These are phyloP conservation scores for Colletotrichum euphorbiae DNA, from an alignment of 2,329 filamentous ascomycete species.

Conservation along the genomic window DNA sequence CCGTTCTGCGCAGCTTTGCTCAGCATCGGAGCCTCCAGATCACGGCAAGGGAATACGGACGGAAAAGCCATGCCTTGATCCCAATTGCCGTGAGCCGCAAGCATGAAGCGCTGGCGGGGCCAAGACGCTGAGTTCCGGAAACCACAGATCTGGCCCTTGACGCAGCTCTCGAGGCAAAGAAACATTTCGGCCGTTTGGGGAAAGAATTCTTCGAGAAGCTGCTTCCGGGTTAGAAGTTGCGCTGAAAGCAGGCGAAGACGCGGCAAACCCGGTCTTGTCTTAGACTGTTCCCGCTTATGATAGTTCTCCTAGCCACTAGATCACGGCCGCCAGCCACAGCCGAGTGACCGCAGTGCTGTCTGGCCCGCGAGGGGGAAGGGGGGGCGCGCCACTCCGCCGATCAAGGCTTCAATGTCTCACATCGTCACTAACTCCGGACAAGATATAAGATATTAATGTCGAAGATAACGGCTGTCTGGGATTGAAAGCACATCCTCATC, in stretches of 20 bases:
- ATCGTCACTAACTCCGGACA: no score
- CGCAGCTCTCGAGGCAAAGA: neutral
- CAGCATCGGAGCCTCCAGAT: neutral
- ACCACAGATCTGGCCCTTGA: neutral
- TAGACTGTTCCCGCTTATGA: neutral
- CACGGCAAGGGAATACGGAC: neutral
- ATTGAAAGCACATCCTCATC: neutral
- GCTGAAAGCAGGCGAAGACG: neutral
- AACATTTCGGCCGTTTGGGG: neutral
- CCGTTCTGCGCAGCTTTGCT: neutral
- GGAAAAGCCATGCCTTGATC: neutral
- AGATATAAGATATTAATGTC: no score
- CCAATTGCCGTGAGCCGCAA: conserved; percentile 11
- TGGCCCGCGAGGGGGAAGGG: no score
- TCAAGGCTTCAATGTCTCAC: no score
- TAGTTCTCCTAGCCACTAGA: neutral
- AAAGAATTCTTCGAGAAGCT: neutral
- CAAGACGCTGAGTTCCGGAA: neutral
- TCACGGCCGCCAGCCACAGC: neutral
- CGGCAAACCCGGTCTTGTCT: neutral
- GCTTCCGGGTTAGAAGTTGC: neutral
- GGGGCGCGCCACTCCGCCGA: no score
- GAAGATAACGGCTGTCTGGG: neutral
- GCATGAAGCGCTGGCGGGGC: neutral
- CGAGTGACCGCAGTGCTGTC: neutral